Evolutionary conservation across 208 protist species (phyloP).

Genomic region (Angomonas ambiguus): DNA sequence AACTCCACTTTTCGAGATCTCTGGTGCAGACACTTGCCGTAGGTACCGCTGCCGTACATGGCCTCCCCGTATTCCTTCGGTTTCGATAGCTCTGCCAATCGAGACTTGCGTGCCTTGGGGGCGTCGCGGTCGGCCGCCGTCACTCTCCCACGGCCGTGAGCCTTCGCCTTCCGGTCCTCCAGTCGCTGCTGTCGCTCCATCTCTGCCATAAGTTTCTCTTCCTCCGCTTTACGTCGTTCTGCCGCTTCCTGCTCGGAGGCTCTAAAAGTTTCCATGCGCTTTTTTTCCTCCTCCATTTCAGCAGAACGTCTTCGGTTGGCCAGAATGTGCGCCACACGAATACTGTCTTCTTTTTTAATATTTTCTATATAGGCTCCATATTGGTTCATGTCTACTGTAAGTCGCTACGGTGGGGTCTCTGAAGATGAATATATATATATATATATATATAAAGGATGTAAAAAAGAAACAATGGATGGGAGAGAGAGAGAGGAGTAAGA

Average conservation of each 20-base stretch:
- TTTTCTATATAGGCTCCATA: slow-evolving; percentile 22
- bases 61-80: slow-evolving; percentile 27
- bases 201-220: slow-evolving; percentile 15
- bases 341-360: slow-evolving; percentile 61
- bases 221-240: slow-evolving; percentile 13
- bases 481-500: slow-evolving; percentile 12
- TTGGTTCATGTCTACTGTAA: background rate
- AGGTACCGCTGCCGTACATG: slow-evolving; percentile 24
- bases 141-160: slow-evolving; percentile 1
- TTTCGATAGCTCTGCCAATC: slow-evolving; percentile 38
- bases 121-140: slow-evolving; percentile 17
- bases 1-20: slow-evolving; percentile 24
- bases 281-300: slow-evolving; percentile 22
- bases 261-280: slow-evolving; percentile 25
- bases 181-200: slow-evolving; percentile 18
- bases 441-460: slow-evolving; percentile 5
- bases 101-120: slow-evolving; percentile 16
- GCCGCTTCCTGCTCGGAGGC: slow-evolving; percentile 20
- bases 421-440: slow-evolving; percentile 16
- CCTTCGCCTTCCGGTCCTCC: slow-evolving; percentile 22
- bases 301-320: slow-evolving; percentile 15
- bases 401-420: slow-evolving; percentile 6
- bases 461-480: slow-evolving; percentile 5
- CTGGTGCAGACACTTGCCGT: slow-evolving; percentile 48
- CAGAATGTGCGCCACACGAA: slow-evolving; percentile 43